Evolutionary conservation across 768 basidiomycete species (phyloP), one percentile per base, ranked within the genome.

Genomic region (Amanita pseudoporphyria): DNA sequence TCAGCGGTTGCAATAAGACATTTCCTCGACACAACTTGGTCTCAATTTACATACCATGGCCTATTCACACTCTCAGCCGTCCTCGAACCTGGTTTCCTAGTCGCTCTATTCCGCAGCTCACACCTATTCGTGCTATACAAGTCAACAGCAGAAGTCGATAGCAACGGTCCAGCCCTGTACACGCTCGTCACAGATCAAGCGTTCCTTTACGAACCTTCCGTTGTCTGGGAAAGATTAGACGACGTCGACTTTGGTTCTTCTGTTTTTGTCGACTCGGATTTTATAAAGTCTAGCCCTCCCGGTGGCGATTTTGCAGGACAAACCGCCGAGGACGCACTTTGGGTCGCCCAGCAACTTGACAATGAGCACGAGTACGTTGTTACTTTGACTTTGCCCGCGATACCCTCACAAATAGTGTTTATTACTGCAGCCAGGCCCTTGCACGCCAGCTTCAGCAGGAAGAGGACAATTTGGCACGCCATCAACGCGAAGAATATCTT

Each of bases 201-300:
- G 14, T 92, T 96, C 62, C 66, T 82, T 2, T 63, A 78, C 50
- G 92, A 95, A 61, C 71, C 81, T 0, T 79, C 79, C 14, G 78
- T 95, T 21, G 84, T 93, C 3, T 96, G 93, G 93, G 93, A 96
- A 65, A 79, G 84, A 16, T 67, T 96, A 24, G 88, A 87, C 57
- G 93, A 95, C 58, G 75, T 93, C 26, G 91, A 95, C 52, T 89
- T 89, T 1, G 74, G 78, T 2, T 81, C 72, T 54, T 79, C 85
- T 26, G 76, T 77, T 5, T 95, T 92, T 58, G 86, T 86, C 18
- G 90, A 93, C 60, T 76, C 79, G 0, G 67, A 79, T 40, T 85
- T 95, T 51, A 62, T 73, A 31, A 69, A 62, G 9, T 69, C 84
- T 6, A 79, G 69, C 38, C 87, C 89, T 1, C 78, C 75, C 0